Evolutionary conservation across 495 filamentous ascomycete species (phyloP).

Genomic region (Neurospora sp.): DNA sequence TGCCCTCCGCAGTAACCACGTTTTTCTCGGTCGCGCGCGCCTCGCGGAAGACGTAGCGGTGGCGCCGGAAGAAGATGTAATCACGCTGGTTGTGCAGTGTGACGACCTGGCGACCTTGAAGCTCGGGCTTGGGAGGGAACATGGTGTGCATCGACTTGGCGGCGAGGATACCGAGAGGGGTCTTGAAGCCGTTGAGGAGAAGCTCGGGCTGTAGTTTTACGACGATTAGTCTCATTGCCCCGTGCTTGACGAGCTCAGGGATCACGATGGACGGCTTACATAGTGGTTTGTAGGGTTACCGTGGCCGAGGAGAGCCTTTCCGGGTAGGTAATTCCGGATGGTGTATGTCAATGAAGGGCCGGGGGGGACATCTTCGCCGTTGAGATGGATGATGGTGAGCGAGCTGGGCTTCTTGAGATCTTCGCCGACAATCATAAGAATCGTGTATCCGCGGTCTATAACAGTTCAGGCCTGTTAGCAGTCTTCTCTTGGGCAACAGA

Average conservation of each 20-base stretch:
- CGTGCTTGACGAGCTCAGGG: background rate
- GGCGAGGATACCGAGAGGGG: slow-evolving; percentile 80
- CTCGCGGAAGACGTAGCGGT: slow-evolving; percentile 88
- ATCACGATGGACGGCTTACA: slow-evolving; percentile 7
- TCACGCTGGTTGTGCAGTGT: slow-evolving; percentile 90
- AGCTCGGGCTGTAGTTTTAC: slow-evolving; percentile 54
- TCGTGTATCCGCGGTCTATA: slow-evolving; percentile 61
- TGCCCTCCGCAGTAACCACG: slow-evolving; percentile 78
- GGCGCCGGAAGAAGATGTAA: slow-evolving; percentile 85
- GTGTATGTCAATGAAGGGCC: slow-evolving; percentile 69
- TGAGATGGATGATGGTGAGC: slow-evolving; percentile 69
- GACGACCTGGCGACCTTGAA: slow-evolving; percentile 76
- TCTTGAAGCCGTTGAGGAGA: slow-evolving; percentile 91
- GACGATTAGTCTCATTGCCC: slow-evolving; percentile 3
- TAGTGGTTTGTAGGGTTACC: slow-evolving; percentile 81
- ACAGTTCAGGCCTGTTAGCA: slow-evolving; percentile 1
- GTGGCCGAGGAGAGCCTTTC: slow-evolving; percentile 75
- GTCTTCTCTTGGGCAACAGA: background rate
- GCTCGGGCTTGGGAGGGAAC: slow-evolving; percentile 74
- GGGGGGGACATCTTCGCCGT: slow-evolving; percentile 36
- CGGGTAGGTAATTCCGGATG: slow-evolving; percentile 78
- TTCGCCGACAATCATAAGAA: slow-evolving; percentile 72
- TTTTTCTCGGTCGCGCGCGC: slow-evolving; percentile 76
- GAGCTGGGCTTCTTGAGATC: slow-evolving; percentile 71
- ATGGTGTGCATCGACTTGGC: slow-evolving; percentile 75